These are phyloP conservation scores for Lycium ferocissimum DNA, from an alignment of 257 asterid species.

Conservation along the genomic window DNA sequence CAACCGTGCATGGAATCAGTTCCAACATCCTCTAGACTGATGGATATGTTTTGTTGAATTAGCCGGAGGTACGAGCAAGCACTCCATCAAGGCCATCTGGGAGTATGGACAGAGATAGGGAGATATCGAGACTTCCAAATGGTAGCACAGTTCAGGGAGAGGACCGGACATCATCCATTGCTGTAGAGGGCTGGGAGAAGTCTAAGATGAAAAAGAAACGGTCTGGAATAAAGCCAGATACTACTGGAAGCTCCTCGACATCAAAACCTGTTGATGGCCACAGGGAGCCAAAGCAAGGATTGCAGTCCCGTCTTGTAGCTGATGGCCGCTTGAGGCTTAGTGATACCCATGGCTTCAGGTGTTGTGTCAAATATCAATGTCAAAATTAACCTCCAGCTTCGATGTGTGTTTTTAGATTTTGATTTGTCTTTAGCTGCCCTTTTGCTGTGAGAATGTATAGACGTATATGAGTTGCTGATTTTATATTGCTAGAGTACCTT, in stretches of 20 bases:
- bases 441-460: neutral
- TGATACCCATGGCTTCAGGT: slow-evolving; percentile 84
- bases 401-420: slow-evolving; percentile 1
- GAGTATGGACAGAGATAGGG: slow-evolving; percentile 70
- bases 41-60: slow-evolving; percentile 38
- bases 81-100: slow-evolving; percentile 67
- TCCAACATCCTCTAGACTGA: slow-evolving; percentile 32
- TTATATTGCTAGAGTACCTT: slow-evolving; percentile 10
- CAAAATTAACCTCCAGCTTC: slow-evolving; percentile 22
- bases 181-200: slow-evolving; percentile 92
- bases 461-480: neutral
- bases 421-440: neutral
- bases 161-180: slow-evolving; percentile 61
- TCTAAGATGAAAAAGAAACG: slow-evolving; percentile 94
- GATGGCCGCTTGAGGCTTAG: slow-evolving; percentile 73
- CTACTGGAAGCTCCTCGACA: slow-evolving; percentile 50
- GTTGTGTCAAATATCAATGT: slow-evolving; percentile 22
- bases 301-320: slow-evolving; percentile 61
- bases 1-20: slow-evolving; percentile 22
- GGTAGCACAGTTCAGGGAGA: slow-evolving; percentile 64
- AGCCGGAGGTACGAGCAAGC: slow-evolving; percentile 72
- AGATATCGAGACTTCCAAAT: slow-evolving; percentile 61
- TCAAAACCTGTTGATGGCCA: slow-evolving; percentile 67
- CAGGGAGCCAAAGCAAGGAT: slow-evolving; percentile 76
- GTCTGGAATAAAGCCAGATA: slow-evolving; percentile 80